Evolutionary conservation across 139 green algal genomes (phyloP).

Genomic region (Ulvella scutata): DNA sequence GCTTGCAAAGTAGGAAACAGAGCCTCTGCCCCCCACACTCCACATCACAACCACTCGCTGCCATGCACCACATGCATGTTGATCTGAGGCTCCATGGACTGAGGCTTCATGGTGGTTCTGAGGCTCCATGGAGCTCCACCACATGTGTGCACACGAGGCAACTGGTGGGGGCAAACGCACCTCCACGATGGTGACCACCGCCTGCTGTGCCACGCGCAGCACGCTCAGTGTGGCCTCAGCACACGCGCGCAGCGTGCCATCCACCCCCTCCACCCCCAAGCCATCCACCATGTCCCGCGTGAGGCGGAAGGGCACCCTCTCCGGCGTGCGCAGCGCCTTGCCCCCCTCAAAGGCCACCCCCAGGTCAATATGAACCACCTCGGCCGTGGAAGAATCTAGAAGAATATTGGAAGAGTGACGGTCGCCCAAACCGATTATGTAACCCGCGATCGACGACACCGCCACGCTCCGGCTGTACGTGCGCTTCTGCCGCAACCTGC

Average conservation of each 20-base stretch:
- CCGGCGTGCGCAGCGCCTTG: constrained; percentile 38
- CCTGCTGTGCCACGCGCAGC: constrained; percentile 13
- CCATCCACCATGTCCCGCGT: constrained; percentile 88
- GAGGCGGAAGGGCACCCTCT: constrained; percentile 89
- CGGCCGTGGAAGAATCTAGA: constrained; percentile 55
- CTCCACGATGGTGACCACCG: constrained; percentile 27
- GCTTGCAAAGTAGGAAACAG: background rate
- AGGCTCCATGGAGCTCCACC: background rate
- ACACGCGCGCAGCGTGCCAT: constrained; percentile 80
- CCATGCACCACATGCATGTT: background rate
- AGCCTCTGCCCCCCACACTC: background rate
- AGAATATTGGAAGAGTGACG: constrained; percentile 88
- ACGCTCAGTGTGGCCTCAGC: constrained; percentile 73
- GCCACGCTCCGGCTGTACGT: constrained; percentile 69
- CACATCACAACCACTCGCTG: background rate
- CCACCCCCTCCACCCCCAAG: constrained; percentile 70
- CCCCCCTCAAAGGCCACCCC: constrained; percentile 95
- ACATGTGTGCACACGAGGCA: background rate
- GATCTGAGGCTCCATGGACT: background rate
- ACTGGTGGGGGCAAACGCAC: background rate
- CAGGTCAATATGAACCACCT: constrained; percentile 97
- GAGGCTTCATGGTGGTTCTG: background rate
- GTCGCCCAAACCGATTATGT: constrained; percentile 81
- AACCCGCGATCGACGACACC: constrained; percentile 54
- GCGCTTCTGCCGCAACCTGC: constrained; percentile 50